Evolutionary conservation across 495 filamentous ascomycete species (phyloP).

Genomic region (Aspergillus hancockii): DNA sequence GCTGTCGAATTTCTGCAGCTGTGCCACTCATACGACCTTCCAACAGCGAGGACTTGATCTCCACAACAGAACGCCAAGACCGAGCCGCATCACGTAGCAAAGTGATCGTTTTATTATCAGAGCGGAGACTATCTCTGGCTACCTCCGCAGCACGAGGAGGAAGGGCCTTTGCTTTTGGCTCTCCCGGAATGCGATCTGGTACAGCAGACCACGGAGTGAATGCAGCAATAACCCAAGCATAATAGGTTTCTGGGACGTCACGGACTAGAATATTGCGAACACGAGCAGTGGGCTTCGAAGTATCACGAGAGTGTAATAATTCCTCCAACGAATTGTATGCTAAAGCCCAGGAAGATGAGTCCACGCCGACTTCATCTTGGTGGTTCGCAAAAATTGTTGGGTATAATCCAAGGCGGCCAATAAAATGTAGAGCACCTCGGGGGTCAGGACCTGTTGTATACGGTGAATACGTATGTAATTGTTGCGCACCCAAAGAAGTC

Average conservation of each 20-base stretch:
- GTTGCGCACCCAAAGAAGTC: background rate
- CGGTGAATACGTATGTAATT: conserved; percentile 4
- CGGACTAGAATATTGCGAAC: conserved; percentile 55
- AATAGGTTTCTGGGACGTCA: conserved; percentile 59
- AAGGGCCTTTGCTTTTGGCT: conserved; percentile 44
- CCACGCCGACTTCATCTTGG: conserved; percentile 49
- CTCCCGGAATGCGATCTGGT: conserved; percentile 39
- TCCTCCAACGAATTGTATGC: conserved; percentile 40
- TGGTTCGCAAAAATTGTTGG: conserved; percentile 68
- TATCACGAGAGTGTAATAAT: conserved; percentile 25
- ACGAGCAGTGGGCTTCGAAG: conserved; percentile 15
- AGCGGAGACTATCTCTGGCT: conserved; percentile 76
- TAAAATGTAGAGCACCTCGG: conserved; percentile 63
- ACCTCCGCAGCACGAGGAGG: conserved; percentile 57
- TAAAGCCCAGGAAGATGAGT: conserved; percentile 41
- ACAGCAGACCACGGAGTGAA: conserved; percentile 74
- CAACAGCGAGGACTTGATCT: conserved; percentile 51
- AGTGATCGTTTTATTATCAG: conserved; percentile 68
- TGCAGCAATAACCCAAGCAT: conserved; percentile 75
- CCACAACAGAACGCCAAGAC: conserved; percentile 59
- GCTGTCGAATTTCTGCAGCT: conserved; percentile 46
- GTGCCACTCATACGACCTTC: conserved; percentile 29
- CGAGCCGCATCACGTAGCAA: conserved; percentile 64
- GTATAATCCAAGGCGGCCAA: conserved; percentile 76
- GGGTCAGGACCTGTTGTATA: conserved; percentile 63